These are phyloP conservation scores for Clarireedia hainanense DNA, from an alignment of 2,329 filamentous ascomycete genomes.

Conservation along the genomic window DNA sequence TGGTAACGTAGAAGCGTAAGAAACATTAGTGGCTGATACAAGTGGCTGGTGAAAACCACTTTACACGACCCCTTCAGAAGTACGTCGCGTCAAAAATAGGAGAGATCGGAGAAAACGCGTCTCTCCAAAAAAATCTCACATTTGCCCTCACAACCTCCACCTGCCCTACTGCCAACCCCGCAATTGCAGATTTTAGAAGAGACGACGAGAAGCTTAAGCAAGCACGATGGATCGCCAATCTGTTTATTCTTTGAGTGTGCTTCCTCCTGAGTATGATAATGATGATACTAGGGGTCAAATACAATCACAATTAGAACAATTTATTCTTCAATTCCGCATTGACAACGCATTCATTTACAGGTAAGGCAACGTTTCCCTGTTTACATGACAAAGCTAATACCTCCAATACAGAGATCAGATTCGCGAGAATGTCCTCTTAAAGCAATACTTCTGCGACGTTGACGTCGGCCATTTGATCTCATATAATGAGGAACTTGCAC, in stretches of 20 bases:
- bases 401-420: constrained; percentile 69
- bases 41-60: constrained; percentile 10
- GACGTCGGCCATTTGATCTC: constrained; percentile 94
- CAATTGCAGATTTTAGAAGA: not conserved
- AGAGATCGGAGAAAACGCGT: constrained; percentile 3
- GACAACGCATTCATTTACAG: constrained; percentile 94
- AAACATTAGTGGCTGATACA: not conserved
- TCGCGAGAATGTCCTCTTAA: constrained; percentile 85
- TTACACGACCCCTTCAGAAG: constrained; percentile 2
- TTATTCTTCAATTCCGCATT: constrained; percentile 87
- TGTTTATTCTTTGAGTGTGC: constrained; percentile 77
- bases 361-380: constrained; percentile 38
- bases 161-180: not conserved
- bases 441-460: constrained; percentile 93
- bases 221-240: constrained; percentile 74
- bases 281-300: constrained; percentile 61
- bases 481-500: constrained; percentile 90
- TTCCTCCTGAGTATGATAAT: constrained; percentile 56
- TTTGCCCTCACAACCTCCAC: not conserved
- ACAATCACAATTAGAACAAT: constrained; percentile 75
- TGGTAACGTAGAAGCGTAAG: too few relatives aligned
- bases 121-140: constrained; percentile 5
- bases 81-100: constrained; percentile 9
- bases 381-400: constrained; percentile 26
- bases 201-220: not conserved